These are phyloP conservation scores for Fusarium buharicum DNA, from an alignment of 2,329 filamentous ascomycete species.

Conservation along the genomic window DNA sequence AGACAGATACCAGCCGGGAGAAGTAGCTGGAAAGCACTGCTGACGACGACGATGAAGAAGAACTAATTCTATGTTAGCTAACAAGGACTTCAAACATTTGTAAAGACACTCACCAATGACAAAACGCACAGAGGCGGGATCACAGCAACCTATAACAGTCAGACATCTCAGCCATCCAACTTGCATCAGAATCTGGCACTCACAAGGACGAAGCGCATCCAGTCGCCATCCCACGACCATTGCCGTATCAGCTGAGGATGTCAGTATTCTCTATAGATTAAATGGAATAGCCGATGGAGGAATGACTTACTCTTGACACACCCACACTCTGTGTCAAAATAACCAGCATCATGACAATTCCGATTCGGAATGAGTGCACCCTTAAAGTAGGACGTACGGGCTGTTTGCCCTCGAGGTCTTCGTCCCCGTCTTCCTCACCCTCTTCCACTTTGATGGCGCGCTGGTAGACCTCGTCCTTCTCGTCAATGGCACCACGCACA, in stretches of 20 bases:
- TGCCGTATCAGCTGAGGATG: constrained; percentile 22
- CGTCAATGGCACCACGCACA: constrained; percentile 43
- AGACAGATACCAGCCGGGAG: constrained; percentile 42
- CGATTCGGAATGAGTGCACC: constrained; percentile 42
- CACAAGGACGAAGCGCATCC: constrained; percentile 32
- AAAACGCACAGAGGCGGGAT: constrained; percentile 33
- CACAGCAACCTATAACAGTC: constrained; percentile 17
- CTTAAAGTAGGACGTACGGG: constrained; percentile 36
- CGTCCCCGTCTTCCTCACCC: constrained; percentile 36
- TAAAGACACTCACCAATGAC: constrained; percentile 22
- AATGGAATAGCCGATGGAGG: too few species aligned
- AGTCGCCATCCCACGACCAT: constrained; percentile 41
- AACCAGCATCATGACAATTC: constrained; percentile 43
- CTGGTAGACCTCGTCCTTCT: constrained; percentile 42
- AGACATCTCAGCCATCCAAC: neutral
- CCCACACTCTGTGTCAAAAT: constrained; percentile 43
- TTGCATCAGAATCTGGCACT: neutral
- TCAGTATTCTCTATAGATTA: accelerated
- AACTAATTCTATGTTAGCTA: constrained; percentile 20
- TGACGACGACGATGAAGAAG: constrained; percentile 45
- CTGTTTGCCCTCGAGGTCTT: constrained; percentile 37
- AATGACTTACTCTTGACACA: constrained; percentile 37
- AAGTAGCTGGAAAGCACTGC: constrained; percentile 40
- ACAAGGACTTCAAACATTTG: accelerated
- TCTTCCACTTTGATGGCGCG: constrained; percentile 43